These are phyloP conservation scores for Nothomitra cinnamomea DNA, from an alignment of 2,329 filamentous ascomycete species.

Conservation along the genomic window DNA sequence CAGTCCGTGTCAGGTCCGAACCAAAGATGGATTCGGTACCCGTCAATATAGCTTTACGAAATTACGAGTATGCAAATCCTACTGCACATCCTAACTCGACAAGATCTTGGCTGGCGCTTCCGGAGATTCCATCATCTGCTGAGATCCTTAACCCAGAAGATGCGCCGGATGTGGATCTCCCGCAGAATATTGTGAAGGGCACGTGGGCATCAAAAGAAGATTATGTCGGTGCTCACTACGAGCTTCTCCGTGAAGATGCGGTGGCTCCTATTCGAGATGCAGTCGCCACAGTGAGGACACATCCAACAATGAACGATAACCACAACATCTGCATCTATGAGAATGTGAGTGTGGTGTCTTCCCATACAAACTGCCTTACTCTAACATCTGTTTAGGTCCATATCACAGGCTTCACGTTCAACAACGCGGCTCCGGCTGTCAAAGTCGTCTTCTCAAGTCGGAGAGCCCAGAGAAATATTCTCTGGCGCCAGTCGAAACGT, in stretches of 20 bases:
- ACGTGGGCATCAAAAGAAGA: conserved; percentile 42
- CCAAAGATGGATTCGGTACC: conserved; percentile 2
- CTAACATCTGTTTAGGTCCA: conserved; percentile 34
- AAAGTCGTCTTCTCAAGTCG: background rate
- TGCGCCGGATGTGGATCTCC: conserved; percentile 20
- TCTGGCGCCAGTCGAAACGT: conserved; percentile 44
- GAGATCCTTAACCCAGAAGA: conserved; percentile 31
- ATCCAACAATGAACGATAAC: conserved; percentile 40
- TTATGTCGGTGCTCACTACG: conserved; percentile 60
- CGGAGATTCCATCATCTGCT: conserved; percentile 36
- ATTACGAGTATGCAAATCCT: conserved; percentile 11
- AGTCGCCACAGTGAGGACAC: conserved; percentile 35
- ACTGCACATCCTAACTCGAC: conserved; percentile 3
- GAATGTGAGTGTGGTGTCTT: conserved; percentile 31
- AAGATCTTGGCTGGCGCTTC: conserved; percentile 21
- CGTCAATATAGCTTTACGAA: conserved; percentile 34
- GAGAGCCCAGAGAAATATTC: conserved; percentile 46
- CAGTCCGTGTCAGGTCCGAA: background rate
- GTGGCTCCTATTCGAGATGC: conserved; percentile 52
- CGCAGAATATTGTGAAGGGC: conserved; percentile 35
- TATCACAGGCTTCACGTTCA: conserved; percentile 46
- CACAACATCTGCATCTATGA: conserved; percentile 48
- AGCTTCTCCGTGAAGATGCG: conserved; percentile 58
- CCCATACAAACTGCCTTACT: background rate
- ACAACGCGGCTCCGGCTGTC: conserved; percentile 30